phyloP scores from a whole-genome alignment of 169 alveolate species.

The Plasmodium sp. region DNA sequence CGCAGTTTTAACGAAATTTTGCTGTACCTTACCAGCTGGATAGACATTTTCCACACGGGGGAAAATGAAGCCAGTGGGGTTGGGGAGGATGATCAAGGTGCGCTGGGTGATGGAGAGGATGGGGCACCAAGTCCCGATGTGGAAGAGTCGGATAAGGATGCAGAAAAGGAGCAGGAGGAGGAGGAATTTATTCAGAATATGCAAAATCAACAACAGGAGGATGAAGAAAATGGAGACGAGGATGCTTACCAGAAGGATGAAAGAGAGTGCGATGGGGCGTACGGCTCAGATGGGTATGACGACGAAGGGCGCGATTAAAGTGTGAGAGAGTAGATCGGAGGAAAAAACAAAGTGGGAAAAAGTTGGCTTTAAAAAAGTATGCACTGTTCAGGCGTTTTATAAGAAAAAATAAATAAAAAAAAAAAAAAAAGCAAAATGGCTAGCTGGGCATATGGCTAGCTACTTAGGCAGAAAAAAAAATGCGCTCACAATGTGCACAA shows the following conservation, averaged over 20 bases:
- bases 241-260: background rate
- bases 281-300: background rate
- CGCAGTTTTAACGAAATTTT: conserved; percentile 40
- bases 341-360: background rate
- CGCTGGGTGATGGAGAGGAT: background rate
- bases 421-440: conserved; percentile 1
- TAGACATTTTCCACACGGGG: conserved; percentile 58
- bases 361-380: background rate
- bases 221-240: conserved; percentile 7
- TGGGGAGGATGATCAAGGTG: background rate
- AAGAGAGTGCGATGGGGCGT: conserved; percentile 3
- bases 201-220: background rate
- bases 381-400: background rate
- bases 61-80: conserved; percentile 2
- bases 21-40: conserved; percentile 49
- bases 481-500: background rate
- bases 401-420: background rate
- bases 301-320: background rate
- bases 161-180: conserved; percentile 6
- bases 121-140: background rate
- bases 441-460: background rate
- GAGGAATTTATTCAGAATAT: background rate
- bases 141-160: background rate
- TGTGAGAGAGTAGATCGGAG: background rate
- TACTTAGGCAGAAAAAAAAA: background rate